Conservation (phyloP, 768 basidiomycete species). For the Rubroboletus satanas region DNA sequence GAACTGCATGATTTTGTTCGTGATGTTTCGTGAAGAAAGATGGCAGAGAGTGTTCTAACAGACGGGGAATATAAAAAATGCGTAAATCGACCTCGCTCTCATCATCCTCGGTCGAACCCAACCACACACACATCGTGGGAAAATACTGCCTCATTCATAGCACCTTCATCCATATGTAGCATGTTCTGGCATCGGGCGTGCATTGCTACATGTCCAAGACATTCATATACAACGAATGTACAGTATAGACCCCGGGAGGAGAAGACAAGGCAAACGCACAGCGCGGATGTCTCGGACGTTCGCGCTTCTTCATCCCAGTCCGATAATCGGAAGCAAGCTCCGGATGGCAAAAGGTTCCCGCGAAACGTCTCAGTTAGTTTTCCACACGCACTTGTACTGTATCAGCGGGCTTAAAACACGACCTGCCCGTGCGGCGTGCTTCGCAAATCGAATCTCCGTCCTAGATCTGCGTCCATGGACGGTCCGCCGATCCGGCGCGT, state of each 20-base stretch:
- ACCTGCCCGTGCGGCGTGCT: not conserved
- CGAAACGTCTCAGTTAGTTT: not conserved
- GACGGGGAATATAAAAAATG: not conserved
- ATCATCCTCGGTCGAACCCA: too few relatives aligned
- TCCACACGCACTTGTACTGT: not conserved
- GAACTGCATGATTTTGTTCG: conserved; percentile 44
- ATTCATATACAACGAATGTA: not conserved
- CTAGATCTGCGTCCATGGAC: not conserved
- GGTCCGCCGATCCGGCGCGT: not conserved
- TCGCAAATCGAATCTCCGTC: not conserved
- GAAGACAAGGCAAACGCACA: not conserved
- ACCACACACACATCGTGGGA: conserved; percentile 2
- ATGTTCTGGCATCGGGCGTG: not conserved
- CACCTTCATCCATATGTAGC: too few relatives aligned
- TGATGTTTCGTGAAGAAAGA: conserved; percentile 22
- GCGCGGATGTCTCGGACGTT: not conserved
- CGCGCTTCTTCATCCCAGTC: not conserved
- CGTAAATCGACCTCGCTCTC: not conserved
- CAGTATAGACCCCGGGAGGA: not conserved
- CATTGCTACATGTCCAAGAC: too few relatives aligned
- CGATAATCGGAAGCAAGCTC: too few relatives aligned
- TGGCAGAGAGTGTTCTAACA: not conserved
- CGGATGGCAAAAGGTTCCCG: not conserved
- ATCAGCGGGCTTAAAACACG: not conserved
- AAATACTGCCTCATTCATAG: conserved; percentile 1